Evolutionary conservation across 2,329 filamentous ascomycete genomes (phyloP).

Genomic region (Xylariaceae sp.): DNA sequence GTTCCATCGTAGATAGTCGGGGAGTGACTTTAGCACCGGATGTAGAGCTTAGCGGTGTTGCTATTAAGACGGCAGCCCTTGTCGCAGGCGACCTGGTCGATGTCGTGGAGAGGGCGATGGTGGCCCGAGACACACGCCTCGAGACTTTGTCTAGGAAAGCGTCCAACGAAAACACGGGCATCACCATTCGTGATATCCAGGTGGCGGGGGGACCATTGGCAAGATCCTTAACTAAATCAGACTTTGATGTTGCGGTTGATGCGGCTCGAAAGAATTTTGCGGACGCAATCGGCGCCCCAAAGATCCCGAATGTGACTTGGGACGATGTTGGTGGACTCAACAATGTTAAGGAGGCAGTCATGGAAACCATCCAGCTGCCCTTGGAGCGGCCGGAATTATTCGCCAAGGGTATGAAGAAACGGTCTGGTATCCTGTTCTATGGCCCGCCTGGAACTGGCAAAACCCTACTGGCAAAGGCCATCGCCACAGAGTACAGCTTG

Average conservation of each 20-base stretch:
- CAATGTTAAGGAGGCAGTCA: conserved; percentile 95
- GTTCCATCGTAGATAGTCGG: conserved; percentile 76
- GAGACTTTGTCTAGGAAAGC: conserved; percentile 69
- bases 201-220: conserved; percentile 83
- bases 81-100: conserved; percentile 95
- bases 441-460: conserved; percentile 91
- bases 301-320: conserved; percentile 97
- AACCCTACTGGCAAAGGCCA: conserved; percentile 90
- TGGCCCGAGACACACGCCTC: conserved; percentile 77
- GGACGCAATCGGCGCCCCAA: conserved; percentile 94
- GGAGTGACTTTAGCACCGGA: conserved; percentile 80
- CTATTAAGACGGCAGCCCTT: conserved; percentile 92
- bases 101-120: conserved; percentile 86
- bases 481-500: conserved; percentile 90
- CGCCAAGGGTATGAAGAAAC: conserved; percentile 97
- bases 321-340: conserved; percentile 92
- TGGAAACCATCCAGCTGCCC: conserved; percentile 94
- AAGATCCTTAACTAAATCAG: conserved; percentile 77
- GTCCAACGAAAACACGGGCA: conserved; percentile 45
- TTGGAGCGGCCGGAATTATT: conserved; percentile 92
- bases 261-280: conserved; percentile 97
- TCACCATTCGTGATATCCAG: conserved; percentile 83
- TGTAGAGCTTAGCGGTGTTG: conserved; percentile 83
- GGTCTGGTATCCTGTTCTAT: conserved; percentile 91
- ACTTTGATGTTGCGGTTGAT: conserved; percentile 93